A percentile compares a stretch with the other conserved stretches of the same genome.
Evolutionary conservation across 2,329 filamentous ascomycete species (phyloP).

Genomic region (Penicillium aurantiogriseum): DNA sequence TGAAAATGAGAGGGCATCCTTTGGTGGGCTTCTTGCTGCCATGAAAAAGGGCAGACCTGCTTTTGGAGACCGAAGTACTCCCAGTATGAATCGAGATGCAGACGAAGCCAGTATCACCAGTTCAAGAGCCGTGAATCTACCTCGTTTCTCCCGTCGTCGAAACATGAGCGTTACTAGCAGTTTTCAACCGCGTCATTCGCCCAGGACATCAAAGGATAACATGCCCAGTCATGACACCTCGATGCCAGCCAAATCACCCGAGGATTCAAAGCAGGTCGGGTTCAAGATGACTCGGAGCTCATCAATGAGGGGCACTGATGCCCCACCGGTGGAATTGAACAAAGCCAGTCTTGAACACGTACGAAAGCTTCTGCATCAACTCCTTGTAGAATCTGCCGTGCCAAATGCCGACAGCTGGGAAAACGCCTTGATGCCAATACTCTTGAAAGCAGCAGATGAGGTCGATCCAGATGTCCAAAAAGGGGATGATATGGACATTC

Average conservation of each 20-base stretch:
- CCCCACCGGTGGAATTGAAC: constrained; percentile 80
- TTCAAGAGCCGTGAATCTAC: constrained; percentile 57
- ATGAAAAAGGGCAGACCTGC: constrained; percentile 73
- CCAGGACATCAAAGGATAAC: constrained; percentile 62
- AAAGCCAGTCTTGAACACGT: constrained; percentile 85
- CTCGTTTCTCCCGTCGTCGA: constrained; percentile 66
- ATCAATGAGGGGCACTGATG: constrained; percentile 72
- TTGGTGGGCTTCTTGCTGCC: constrained; percentile 69
- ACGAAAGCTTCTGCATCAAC: constrained; percentile 75
- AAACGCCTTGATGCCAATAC: constrained; percentile 82
- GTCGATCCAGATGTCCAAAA: constrained; percentile 87
- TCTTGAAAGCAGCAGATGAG: constrained; percentile 88
- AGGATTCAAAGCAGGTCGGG: constrained; percentile 35
- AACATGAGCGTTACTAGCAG: constrained; percentile 83
- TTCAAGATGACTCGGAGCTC: constrained; percentile 70
- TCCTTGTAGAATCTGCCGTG: constrained; percentile 74
- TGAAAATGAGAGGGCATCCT: constrained; percentile 71
- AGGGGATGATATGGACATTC: constrained; percentile 94
- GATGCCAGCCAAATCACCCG: constrained; percentile 41
- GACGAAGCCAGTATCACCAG: constrained; percentile 65
- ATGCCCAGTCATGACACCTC: constrained; percentile 41
- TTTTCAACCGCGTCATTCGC: constrained; percentile 67
- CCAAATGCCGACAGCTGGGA: constrained; percentile 78
- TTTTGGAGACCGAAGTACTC: constrained; percentile 71
- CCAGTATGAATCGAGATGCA: constrained; percentile 67